Conservation (phyloP, 2,329 filamentous ascomycete species). For the Trichoderma sp. region DNA sequence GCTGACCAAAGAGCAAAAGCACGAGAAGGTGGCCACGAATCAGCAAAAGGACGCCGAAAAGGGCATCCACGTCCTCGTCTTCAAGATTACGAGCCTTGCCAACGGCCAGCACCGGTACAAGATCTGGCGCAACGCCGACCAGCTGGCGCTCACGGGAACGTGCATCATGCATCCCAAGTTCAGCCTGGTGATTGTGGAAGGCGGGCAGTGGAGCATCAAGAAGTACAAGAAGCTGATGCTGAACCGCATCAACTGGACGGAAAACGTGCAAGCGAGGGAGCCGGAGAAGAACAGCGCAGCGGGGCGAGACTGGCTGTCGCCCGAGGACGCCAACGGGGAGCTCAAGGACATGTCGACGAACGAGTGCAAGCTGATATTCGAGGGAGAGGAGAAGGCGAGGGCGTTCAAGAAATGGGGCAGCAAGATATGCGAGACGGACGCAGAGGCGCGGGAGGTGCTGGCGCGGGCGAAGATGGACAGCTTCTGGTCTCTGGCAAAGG, state of each 20-base stretch:
- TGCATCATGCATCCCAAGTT: conserved; percentile 89
- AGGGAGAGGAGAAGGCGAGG: conserved; percentile 81
- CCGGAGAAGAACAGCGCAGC: conserved; percentile 63
- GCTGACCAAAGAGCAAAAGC: conserved; percentile 82
- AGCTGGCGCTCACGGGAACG: conserved; percentile 83
- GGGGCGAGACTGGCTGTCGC: conserved; percentile 74
- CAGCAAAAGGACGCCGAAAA: conserved; percentile 87
- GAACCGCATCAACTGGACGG: conserved; percentile 91
- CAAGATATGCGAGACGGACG: conserved; percentile 90
- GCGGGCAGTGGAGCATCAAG: conserved; percentile 78
- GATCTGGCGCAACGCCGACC: conserved; percentile 88
- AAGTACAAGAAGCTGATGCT: conserved; percentile 93
- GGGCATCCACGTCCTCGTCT: conserved; percentile 83
- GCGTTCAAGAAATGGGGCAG: conserved; percentile 86
- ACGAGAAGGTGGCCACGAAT: conserved; percentile 79
- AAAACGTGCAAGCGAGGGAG: conserved; percentile 72
- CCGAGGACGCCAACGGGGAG: conserved; percentile 75
- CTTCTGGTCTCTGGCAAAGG: conserved; percentile 91
- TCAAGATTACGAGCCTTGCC: conserved; percentile 84
- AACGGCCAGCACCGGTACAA: conserved; percentile 95
- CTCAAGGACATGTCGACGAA: conserved; percentile 83
- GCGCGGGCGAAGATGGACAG: conserved; percentile 86
- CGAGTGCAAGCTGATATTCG: conserved; percentile 81
- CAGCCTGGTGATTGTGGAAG: conserved; percentile 89
- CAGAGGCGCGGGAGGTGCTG: conserved; percentile 80